Percentiles rank a stretch among this genome's conserved stretches.
Evolutionary conservation across 148 eudicot species (phyloP).

Genomic region (Pouteria glomerata): DNA sequence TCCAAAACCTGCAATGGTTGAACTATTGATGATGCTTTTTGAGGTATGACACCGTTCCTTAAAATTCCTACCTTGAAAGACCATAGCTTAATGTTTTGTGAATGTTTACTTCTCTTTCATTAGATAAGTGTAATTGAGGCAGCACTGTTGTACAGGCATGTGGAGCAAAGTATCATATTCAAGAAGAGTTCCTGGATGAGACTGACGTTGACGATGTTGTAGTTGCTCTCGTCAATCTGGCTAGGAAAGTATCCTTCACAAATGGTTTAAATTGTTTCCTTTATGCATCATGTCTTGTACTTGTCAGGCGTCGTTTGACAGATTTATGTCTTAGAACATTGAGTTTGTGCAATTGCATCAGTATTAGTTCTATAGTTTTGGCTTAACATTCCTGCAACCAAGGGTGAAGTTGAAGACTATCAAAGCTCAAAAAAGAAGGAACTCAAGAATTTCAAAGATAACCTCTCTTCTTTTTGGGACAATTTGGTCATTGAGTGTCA

Average conservation of each 20-base stretch:
- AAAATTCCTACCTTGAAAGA: neutral
- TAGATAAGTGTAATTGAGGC: slow-evolving; percentile 16
- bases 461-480: slow-evolving; percentile 81
- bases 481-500: slow-evolving; percentile 77
- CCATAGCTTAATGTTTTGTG: neutral
- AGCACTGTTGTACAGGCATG: slow-evolving; percentile 56
- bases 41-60: slow-evolving; percentile 41
- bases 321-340: neutral
- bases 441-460: slow-evolving; percentile 83
- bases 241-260: slow-evolving; percentile 57
- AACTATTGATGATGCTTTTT: slow-evolving; percentile 70
- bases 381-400: slow-evolving; percentile 29
- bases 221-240: slow-evolving; percentile 77
- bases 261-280: neutral
- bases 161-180: slow-evolving; percentile 68
- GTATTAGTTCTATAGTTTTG: slow-evolving; percentile 8
- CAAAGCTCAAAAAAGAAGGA: slow-evolving; percentile 83
- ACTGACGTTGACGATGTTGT: slow-evolving; percentile 90
- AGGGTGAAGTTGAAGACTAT: slow-evolving; percentile 95
- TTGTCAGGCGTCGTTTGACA: neutral
- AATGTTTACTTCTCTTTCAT: neutral
- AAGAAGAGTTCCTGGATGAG: slow-evolving; percentile 67
- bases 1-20: slow-evolving; percentile 66
- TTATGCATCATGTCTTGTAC: slow-evolving; percentile 8
- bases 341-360: neutral